Evolutionary conservation across 1,284 basidiomycete genomes (phyloP), one percentile per base, ranked within the genome.

Genomic region (Melampsora americana): DNA sequence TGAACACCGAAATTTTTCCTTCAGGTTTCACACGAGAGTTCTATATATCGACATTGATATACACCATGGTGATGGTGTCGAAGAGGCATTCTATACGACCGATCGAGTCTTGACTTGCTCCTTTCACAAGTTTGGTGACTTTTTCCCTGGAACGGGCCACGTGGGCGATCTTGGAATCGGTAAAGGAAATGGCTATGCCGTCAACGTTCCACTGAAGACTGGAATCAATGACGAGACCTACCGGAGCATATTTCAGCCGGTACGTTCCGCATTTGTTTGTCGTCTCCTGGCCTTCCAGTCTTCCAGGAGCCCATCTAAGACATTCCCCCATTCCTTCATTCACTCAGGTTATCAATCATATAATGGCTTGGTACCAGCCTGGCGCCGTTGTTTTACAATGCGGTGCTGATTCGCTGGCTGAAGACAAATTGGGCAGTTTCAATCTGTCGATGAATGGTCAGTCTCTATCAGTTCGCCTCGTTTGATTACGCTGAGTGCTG

Each of bases 21-120:
- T 44, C 46, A 75, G 86, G 23, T 85, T 85, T 78, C 87, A 88
- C 81, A 88, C 92, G 0, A 90, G 96, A 74, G 95, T 99, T 1
- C 86, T 99, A 30, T 99, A 99, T 83, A 92, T 99, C 82, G 95
- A 99, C 83, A 95, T 99, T 76, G 95, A 99, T 83, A 93, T 94
- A 75, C 95, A 98, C 83, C 95, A 99, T 81, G 95, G 95, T 7
- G 96, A 99, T 82, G 96, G 95, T 23, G 95, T 99, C 46, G 95
- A 99, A 81, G 95, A 99, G 82, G 96, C 95, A 0, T 99, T 99
- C 85, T 98, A 97, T 83, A 94, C 92, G 30, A 97, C 93, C 2
- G 92, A 99, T 82, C 87, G 95, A 69, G 95, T 99, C 79, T 93
- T 98, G 90, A 98, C 95, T 2, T 90, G 89, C 82, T 91, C 91